Base-by-base conservation (phyloP, 805 yeast genomes). In the Nakazawaea peltata region DNA sequence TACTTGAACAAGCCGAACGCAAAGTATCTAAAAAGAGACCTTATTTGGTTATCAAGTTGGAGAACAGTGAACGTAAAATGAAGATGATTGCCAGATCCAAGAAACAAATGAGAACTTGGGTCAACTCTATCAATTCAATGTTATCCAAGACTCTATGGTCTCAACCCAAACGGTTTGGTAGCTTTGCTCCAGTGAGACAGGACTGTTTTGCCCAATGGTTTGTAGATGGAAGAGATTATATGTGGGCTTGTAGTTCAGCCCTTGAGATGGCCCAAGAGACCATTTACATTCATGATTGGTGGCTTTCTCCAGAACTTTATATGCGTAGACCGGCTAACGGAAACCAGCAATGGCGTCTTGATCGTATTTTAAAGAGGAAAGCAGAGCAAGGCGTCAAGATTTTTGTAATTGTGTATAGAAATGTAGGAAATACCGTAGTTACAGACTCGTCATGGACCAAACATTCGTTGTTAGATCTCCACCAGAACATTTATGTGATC, bases 221-320 rank as follows among this genome's bases (percentile, higher is more conserved):
- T 61, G 97, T 92, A 4, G 99, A 92, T 58, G 62, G 54, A 17
- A 69, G 99, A 49, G 99, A 92, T 56, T 84, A 92, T 55, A 81
- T 86, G 63, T 92, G 97, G 97, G 94, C 97, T 1, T 77, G 87
- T 2, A 82, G 95, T 21, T 77, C 87, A 9, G 98, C 97, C 0
- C 63, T 92, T 36, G 86, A 82, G 45, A 80, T 84, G 83, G 97
- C 98, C 0, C 77, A 78, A 45, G 97, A 92, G 63, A 90, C 82
- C 1, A 81, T 92, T 23, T 92, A 79, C 53, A 86, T 92, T 33
- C 97, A 92, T 51, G 99, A 90, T 50, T 92, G 99, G 99, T 92
- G 98, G 98, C 65, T 92, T 18, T 74, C 90, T 4, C 99, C 99
- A 0, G 98, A 92, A 55, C 54, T 92, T 3, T 94, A 92, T 49